phyloP scores from a whole-genome alignment of 768 basidiomycete genomes.

The Suillus lakei region DNA sequence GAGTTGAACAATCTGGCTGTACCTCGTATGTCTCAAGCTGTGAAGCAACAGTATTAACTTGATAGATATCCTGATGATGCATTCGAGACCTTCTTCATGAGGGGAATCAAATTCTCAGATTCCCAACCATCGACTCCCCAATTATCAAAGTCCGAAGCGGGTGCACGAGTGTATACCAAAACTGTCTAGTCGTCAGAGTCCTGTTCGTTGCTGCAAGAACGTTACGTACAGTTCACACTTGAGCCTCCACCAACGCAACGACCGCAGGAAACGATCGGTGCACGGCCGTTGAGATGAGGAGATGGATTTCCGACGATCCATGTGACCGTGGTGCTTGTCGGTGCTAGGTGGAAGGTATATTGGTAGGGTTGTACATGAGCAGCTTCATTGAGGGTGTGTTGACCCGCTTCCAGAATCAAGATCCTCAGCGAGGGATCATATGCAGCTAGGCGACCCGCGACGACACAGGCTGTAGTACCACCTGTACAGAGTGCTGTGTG shows the following conservation, averaged over 20 bases:
- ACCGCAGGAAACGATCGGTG: slow-evolving; percentile 24
- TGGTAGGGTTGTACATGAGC: slow-evolving; percentile 28
- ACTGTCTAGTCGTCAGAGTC: slow-evolving; percentile 21
- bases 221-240: slow-evolving; percentile 52
- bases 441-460: slow-evolving; percentile 34
- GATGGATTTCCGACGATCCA: slow-evolving; percentile 21
- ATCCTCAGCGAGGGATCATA: slow-evolving; percentile 31
- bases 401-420: slow-evolving; percentile 36
- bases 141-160: slow-evolving; percentile 58
- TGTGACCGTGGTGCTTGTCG: slow-evolving; percentile 22
- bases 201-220: slow-evolving; percentile 6
- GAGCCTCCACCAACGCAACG: slow-evolving; percentile 38
- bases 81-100: slow-evolving; percentile 27
- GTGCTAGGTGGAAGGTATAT: slow-evolving; percentile 18
- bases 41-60: not conserved
- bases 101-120: slow-evolving; percentile 29
- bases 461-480: slow-evolving; percentile 40
- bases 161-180: slow-evolving; percentile 60
- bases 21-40: slow-evolving; percentile 29
- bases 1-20: slow-evolving; percentile 18
- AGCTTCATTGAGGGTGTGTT: slow-evolving; percentile 26
- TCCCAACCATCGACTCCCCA: slow-evolving; percentile 34
- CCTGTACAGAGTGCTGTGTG: slow-evolving; percentile 23
- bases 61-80: not conserved
- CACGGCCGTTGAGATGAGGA: slow-evolving; percentile 18